Base-by-base conservation (phyloP, 495 filamentous ascomycete genomes). In the Hypomontagnella submonticulosa region DNA sequence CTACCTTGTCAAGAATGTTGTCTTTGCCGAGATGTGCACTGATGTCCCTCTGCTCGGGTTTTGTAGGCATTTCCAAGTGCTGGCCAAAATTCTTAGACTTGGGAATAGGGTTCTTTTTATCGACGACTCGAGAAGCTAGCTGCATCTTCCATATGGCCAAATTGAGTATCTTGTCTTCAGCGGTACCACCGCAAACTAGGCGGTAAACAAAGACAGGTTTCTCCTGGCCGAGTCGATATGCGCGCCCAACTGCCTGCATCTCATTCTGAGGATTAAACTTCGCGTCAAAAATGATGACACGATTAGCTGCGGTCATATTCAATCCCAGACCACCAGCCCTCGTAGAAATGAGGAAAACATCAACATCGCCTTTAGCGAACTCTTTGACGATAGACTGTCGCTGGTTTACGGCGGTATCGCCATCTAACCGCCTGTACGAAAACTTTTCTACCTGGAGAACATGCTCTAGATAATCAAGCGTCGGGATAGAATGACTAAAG, bases 161-260 rank as follows among this genome's bases (percentile, higher is more conserved):
- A 70, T 92, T 91, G 56, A 90, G 84, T 15, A 93, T 76, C 0
- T 80, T 79, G 20, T 88, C 84, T 70, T 97, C 92, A 70, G 88
- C 92, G 0, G 93, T 96, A 1, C 93, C 93, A 4, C 87, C 91
- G 11, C 86, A 78, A 18, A 89, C 76, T 51, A 98, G 86, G n/a
- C 90, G 89, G 71, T 98, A 98, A 2, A 97, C 92, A 74, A 82
- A 96, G 1, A 97, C 93, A 0, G 83, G 81, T 65, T 96, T 97
- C 13, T 73, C 76, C 69, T 98, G 94, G 0, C 94, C 93, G 16
- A 98, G 81, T 2, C 94, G 91, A 72, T 96, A 96, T 0, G 90
- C 89, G 65, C 94, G 84, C 7, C 92, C 93, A 54, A 98, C 85
- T 5, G 94, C 94, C 73, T 98, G 94, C 57, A 93, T 87, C 71